Conservation (phyloP, 2,329 filamentous ascomycete species). For the Blastomyces gilchristii region DNA sequence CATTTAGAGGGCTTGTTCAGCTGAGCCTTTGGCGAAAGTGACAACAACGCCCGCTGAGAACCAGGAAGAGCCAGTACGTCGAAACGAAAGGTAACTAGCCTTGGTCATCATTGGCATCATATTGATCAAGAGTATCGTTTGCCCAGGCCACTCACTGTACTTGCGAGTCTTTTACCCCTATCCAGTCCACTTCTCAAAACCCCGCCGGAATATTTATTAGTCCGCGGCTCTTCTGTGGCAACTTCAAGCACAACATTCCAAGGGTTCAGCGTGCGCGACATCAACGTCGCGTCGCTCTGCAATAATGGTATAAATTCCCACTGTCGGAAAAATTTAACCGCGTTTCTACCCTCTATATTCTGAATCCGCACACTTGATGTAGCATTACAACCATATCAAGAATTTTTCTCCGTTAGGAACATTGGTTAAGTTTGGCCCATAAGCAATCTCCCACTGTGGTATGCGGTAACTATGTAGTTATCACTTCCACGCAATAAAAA, state of each 20-base stretch:
- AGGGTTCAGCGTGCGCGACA: no score
- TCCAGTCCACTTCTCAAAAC: background rate
- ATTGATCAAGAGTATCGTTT: no score
- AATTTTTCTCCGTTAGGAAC: background rate
- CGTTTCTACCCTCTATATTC: background rate
- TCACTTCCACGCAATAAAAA: background rate
- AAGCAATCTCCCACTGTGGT: background rate
- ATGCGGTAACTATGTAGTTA: no score
- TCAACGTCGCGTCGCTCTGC: no score
- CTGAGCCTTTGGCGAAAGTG: background rate
- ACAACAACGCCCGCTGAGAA: background rate
- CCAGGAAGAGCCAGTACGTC: background rate
- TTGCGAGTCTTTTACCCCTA: no score
- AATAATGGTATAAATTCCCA: no score
- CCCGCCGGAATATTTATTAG: background rate
- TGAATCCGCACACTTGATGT: background rate
- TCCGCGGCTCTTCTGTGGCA: no score
- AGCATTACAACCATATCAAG: background rate
- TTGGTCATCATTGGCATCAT: no score
- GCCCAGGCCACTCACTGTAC: no score
- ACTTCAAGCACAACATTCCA: no score
- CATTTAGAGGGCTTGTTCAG: background rate
- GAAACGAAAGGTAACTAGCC: background rate
- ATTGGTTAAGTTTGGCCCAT: background rate
- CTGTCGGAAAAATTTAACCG: no score